Evolutionary conservation across 352 stramenopile species (phyloP).

Genomic region (Globisporangium perplexum): DNA sequence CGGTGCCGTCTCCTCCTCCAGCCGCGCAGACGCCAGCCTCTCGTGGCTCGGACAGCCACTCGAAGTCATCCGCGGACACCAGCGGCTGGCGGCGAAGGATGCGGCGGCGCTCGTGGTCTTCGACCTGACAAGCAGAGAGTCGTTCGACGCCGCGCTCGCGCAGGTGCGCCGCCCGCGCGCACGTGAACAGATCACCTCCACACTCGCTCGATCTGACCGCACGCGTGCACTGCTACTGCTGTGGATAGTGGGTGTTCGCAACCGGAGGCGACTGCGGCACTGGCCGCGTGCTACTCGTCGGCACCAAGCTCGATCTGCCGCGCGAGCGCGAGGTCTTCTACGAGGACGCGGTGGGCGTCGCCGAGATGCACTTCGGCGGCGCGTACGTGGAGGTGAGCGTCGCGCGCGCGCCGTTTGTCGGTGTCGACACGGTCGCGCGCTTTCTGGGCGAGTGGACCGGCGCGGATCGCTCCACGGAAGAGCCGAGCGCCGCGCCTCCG

Average conservation of each 20-base stretch:
- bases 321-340: conserved; percentile 30
- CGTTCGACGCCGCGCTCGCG: conserved; percentile 30
- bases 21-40: conserved; percentile 5
- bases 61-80: conserved; percentile 10
- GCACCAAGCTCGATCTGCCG: conserved; percentile 39
- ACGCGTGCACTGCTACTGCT: too few species aligned
- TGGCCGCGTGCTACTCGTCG: conserved; percentile 37
- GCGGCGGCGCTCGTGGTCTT: conserved; percentile 38
- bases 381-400: conserved; percentile 49
- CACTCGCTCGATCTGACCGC: too few species aligned
- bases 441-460: conserved; percentile 18
- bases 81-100: conserved; percentile 8
- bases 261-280: conserved; percentile 3
- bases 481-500: conserved; percentile 13
- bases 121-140: conserved; percentile 34
- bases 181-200: not conserved
- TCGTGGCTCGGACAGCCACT: conserved; percentile 3
- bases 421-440: conserved; percentile 18
- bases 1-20: conserved; percentile 13
- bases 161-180: conserved; percentile 8
- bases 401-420: conserved; percentile 15
- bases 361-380: conserved; percentile 36
- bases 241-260: conserved; percentile 30
- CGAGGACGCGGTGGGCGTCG: conserved; percentile 34
- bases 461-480: conserved; percentile 4